phyloP scores from a whole-genome alignment of 2,329 filamentous ascomycete genomes.

The Dactylonectria macrodidyma region DNA sequence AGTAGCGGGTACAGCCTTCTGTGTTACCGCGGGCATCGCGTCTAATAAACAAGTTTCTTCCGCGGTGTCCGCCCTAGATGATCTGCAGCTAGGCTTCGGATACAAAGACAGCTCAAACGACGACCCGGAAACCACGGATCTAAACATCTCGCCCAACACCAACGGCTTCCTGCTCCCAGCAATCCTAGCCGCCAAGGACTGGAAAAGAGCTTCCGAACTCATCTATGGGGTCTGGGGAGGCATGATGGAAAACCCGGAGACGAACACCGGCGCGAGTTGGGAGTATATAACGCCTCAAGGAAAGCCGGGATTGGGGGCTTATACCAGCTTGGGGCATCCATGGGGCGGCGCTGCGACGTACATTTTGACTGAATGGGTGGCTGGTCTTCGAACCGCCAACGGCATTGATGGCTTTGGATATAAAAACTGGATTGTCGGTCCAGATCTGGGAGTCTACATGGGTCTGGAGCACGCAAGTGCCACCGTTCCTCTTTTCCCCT shows the following conservation, averaged over 20 bases:
- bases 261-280: constrained; percentile 17
- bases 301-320: neutral
- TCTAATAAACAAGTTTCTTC: neutral
- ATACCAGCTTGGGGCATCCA: constrained; percentile 21
- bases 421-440: constrained; percentile 18
- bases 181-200: constrained; percentile 1
- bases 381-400: constrained; percentile 10
- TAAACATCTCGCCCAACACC: constrained; percentile 19
- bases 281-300: constrained; percentile 16
- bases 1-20: constrained; percentile 7
- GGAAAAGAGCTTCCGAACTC: constrained; percentile 1
- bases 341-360: constrained; percentile 24
- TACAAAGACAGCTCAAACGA: constrained; percentile 20
- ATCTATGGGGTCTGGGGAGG: constrained; percentile 11
- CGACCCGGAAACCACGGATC: constrained; percentile 8
- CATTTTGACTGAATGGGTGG: constrained; percentile 20
- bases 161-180: constrained; percentile 20
- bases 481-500: constrained; percentile 10
- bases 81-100: constrained; percentile 3
- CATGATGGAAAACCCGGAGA: constrained; percentile 9
- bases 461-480: constrained; percentile 4
- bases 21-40: constrained; percentile 8
- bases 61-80: neutral
- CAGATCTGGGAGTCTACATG: constrained; percentile 13
- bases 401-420: constrained; percentile 18